Conservation (phyloP, 257 asterid genomes). For the Fraxinus excelsior region DNA sequence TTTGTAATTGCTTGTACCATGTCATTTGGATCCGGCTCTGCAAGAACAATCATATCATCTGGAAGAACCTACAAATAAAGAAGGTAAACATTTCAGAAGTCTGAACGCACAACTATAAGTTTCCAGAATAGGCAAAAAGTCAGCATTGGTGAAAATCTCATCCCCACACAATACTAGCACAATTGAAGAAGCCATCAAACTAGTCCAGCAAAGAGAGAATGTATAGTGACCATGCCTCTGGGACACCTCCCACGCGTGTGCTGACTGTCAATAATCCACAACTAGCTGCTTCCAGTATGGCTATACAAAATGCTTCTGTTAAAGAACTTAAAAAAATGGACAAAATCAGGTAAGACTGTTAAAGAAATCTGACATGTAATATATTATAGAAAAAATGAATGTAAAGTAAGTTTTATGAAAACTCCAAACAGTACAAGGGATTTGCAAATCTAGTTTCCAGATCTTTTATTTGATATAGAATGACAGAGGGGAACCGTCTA, state of each 20-base stretch:
- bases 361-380: slow-evolving; percentile 1
- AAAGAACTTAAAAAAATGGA: slow-evolving; percentile 64
- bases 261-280: slow-evolving; percentile 98
- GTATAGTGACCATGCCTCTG: slow-evolving; percentile 71
- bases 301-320: slow-evolving; percentile 98
- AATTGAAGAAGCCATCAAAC: slow-evolving; percentile 25
- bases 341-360: slow-evolving; percentile 23
- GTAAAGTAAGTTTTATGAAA: neutral
- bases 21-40: slow-evolving; percentile 86
- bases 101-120: slow-evolving; percentile 17
- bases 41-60: slow-evolving; percentile 93
- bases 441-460: slow-evolving; percentile 1
- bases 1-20: slow-evolving; percentile 82
- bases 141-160: slow-evolving; percentile 17
- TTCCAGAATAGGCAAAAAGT: slow-evolving; percentile 18
- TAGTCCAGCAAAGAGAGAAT: slow-evolving; percentile 30
- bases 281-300: slow-evolving; percentile 97
- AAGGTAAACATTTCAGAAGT: slow-evolving; percentile 24
- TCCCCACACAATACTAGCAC: slow-evolving; percentile 27
- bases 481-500: neutral
- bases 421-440: neutral
- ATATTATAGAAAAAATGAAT: slow-evolving; percentile 12
- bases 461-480: neutral
- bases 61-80: slow-evolving; percentile 73
- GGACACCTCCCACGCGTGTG: slow-evolving; percentile 99